phyloP scores from a whole-genome alignment of 2,329 filamentous ascomycete genomes.

The Mollisia scopiformis region DNA sequence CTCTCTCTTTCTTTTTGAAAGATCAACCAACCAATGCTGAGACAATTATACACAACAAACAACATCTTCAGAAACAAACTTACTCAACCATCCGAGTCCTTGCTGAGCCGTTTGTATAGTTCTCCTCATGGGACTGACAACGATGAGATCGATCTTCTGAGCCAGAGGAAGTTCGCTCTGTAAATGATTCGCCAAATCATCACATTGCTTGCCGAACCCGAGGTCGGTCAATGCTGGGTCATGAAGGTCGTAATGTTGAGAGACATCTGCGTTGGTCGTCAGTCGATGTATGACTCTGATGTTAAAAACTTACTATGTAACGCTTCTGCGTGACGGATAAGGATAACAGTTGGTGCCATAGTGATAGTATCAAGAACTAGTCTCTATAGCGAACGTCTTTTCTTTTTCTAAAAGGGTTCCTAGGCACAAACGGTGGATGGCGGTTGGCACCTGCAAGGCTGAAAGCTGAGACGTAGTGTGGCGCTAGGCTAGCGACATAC shows the following conservation, averaged over 20 bases:
- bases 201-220: constrained; percentile 28
- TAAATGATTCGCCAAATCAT: constrained; percentile 27
- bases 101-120: constrained; percentile 28
- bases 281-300: neutral
- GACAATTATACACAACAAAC: too few species aligned
- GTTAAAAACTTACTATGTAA: constrained; percentile 39
- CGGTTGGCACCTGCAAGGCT: neutral
- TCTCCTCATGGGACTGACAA: constrained; percentile 36
- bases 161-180: constrained; percentile 33
- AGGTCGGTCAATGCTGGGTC: constrained; percentile 32
- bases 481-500: neutral
- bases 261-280: constrained; percentile 29
- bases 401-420: neutral
- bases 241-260: constrained; percentile 30
- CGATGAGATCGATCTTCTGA: constrained; percentile 36
- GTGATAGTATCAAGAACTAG: neutral
- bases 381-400: neutral
- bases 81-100: constrained; percentile 33
- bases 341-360: constrained; percentile 45
- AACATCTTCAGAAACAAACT: neutral
- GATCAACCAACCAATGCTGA: too few species aligned
- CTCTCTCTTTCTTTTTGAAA: too few species aligned
- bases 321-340: constrained; percentile 46
- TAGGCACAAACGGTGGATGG: neutral
- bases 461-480: neutral